These are phyloP conservation scores for Purpureocillium takamizusanense DNA, from an alignment of 2,329 filamentous ascomycete species.

Conservation along the genomic window DNA sequence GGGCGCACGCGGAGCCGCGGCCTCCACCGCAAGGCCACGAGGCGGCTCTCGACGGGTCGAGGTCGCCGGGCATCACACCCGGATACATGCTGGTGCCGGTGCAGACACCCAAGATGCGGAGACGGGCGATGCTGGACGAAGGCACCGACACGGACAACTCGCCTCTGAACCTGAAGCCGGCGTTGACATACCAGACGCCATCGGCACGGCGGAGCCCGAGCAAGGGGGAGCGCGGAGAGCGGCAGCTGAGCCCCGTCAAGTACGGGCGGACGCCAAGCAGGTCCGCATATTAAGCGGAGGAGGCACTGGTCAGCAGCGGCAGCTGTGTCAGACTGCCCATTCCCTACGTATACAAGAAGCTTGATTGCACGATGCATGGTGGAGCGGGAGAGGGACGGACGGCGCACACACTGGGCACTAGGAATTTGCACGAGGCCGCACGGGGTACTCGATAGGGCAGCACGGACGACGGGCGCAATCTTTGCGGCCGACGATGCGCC, in stretches of 20 bases:
- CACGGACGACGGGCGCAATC: too few species aligned
- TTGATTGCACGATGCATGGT: too few species aligned
- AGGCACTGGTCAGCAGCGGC: background rate
- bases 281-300: constrained; percentile 2
- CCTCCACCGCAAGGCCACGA: constrained; percentile 2
- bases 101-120: constrained; percentile 35
- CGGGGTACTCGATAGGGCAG: too few species aligned
- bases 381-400: too few species aligned
- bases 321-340: background rate
- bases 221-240: constrained; percentile 39
- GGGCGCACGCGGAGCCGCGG: constrained; percentile 1
- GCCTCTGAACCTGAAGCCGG: constrained; percentile 32
- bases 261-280: constrained; percentile 28
- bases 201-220: constrained; percentile 36
- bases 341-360: too few species aligned
- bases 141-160: constrained; percentile 43
- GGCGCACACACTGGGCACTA: too few species aligned
- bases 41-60: constrained; percentile 10
- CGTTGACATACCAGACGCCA: constrained; percentile 36
- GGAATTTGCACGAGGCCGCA: too few species aligned
- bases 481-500: too few species aligned
- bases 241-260: constrained; percentile 40
- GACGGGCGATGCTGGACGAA: constrained; percentile 34
- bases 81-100: constrained; percentile 42
- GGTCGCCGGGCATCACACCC: constrained; percentile 23